Conservation (phyloP, 2,329 filamentous ascomycete species). For the Sarocladiaceae sp. region DNA sequence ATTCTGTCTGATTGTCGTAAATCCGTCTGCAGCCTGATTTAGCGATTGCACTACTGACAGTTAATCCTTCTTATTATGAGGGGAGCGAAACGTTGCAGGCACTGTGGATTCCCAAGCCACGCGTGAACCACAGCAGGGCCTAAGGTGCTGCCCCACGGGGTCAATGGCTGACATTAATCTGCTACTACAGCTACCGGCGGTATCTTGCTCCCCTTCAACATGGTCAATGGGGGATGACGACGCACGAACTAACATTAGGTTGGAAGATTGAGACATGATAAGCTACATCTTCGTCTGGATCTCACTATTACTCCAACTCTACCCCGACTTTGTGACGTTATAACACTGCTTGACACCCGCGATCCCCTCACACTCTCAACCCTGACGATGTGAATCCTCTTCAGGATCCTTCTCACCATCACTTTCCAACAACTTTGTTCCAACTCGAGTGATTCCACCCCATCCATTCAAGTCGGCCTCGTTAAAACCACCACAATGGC, state of each 20-base stretch:
- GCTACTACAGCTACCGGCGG: not conserved
- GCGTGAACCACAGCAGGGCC: not conserved
- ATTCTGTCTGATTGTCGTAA: not conserved
- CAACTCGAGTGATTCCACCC: not conserved
- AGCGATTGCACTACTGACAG: not conserved
- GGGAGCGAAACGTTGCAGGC: constrained; percentile 4
- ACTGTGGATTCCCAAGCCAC: not conserved
- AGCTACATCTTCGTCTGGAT: not conserved
- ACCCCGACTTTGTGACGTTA: not conserved
- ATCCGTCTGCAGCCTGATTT: not conserved
- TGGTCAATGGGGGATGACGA: not conserved
- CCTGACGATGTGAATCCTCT: not conserved
- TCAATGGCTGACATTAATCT: not conserved
- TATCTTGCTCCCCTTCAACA: not conserved
- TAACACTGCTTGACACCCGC: not conserved
- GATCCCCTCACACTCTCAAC: not conserved
- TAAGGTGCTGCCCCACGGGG: not conserved
- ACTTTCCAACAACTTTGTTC: not conserved
- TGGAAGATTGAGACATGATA: not conserved
- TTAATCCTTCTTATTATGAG: constrained; percentile 1
- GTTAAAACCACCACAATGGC: not conserved
- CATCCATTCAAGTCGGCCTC: not conserved
- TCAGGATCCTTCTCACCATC: not conserved
- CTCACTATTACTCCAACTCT: not conserved
- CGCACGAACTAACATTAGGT: not conserved